These are phyloP conservation scores for Bathelium albidoporum DNA, from an alignment of 495 filamentous ascomycete genomes.

Conservation along the genomic window DNA sequence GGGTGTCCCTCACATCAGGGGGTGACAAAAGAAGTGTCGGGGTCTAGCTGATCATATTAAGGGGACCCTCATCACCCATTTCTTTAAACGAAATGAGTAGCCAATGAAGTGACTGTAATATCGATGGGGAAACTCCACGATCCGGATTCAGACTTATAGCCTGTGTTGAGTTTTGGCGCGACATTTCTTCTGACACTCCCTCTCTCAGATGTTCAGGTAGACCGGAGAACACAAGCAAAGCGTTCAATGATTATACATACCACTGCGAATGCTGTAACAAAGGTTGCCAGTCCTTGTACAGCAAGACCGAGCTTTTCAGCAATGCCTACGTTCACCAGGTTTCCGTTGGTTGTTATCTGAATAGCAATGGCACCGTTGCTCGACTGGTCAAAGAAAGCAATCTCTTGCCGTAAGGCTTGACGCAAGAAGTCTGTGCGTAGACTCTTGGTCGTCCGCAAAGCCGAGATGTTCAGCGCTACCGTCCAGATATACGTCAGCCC, in stretches of 20 bases:
- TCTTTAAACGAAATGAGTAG: no score
- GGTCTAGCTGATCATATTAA: no score
- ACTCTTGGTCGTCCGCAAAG: constrained; percentile 25
- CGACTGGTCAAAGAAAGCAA: constrained; percentile 24
- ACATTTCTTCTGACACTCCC: no score
- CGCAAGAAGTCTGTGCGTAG: constrained; percentile 22
- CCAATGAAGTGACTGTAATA: no score
- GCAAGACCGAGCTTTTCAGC: constrained; percentile 8
- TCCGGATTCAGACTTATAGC: no score
- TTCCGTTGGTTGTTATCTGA: constrained; percentile 18
- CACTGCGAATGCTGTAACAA: constrained; percentile 7
- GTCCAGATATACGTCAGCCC: constrained; percentile 27
- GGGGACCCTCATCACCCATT: no score
- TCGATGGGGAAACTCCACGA: no score
- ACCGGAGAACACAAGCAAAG: neutral
- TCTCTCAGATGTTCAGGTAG: no score
- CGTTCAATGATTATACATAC: neutral
- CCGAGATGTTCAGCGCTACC: constrained; percentile 23
- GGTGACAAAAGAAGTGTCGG: no score
- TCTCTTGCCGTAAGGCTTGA: constrained; percentile 22
- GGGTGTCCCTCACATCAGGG: no score
- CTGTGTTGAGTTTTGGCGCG: no score
- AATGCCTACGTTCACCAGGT: constrained; percentile 12
- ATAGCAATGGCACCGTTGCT: constrained; percentile 8
- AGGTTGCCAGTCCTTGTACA: constrained; percentile 10